Evolutionary conservation across 2,329 filamentous ascomycete species (phyloP), one percentile per base, ranked within the genome.

Genomic region (Pestalotiopsis sp.): DNA sequence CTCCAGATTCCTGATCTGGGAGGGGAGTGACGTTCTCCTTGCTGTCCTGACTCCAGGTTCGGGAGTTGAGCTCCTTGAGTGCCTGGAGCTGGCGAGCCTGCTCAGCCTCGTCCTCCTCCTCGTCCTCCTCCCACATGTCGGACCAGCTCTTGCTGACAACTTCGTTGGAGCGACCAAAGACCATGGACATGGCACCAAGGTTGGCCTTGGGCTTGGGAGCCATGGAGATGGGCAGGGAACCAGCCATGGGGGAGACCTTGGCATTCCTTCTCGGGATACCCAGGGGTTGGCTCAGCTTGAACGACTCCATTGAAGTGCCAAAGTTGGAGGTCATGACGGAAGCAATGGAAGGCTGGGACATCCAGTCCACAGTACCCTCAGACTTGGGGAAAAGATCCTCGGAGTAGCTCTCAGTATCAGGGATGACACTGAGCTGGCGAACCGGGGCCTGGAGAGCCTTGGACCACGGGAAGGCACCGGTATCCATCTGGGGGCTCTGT

Each of bases 91-190:
- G 88, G 71, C 86, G 87, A 68, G 82, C 81, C 70, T 86, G 86
- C 75, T 91, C 88, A 74, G 91, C 87, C 73, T 92, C 88, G 70
- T 92, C 89, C 71, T 92, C 90, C 75, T 96, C 94, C 59, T 85
- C 83, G 66, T 98, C 95, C 79, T 98, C 95, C 68, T 98, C 95
- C 91, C 94, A 98, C 79, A 98, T 89, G 79, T 99, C 96, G 76
- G 94, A 97, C 96, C 96, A 99, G 84, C 96, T 98, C 91, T 98
- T 98, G 67, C 96, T 97, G 61, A 97, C 93, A 61, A 87, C 84
- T 59, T 95, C 92, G 70, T 89, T 88, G 77, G 92, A 89, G 75
- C 90, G 90, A 64, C 92, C 93, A 77, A 97, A 95, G 64, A 95
- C 88, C 76, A 91, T 88, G 4, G 92, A 90, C 85, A 95, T 91